Evolutionary conservation across 2,329 filamentous ascomycete genomes (phyloP).

Genomic region (Ophiostoma quercus): DNA sequence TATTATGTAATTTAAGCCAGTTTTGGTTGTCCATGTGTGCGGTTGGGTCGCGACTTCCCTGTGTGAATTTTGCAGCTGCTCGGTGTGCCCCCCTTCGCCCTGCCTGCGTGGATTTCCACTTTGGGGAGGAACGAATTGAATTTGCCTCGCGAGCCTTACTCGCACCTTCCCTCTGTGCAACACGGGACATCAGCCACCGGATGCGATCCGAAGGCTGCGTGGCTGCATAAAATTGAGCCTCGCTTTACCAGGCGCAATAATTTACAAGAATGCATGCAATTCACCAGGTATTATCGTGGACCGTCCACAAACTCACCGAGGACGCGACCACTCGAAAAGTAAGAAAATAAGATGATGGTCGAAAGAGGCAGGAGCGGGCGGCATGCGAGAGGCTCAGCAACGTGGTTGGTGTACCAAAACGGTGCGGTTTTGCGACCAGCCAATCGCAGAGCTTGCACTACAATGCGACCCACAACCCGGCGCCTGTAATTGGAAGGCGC

Average conservation of each 20-base stretch:
- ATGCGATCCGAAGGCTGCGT: neutral
- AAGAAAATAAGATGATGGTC: neutral
- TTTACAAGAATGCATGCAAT: neutral
- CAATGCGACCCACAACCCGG: neutral
- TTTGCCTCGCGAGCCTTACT: neutral
- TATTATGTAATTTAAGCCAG: neutral
- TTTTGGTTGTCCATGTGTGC: too few species aligned
- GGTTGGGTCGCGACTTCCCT: neutral
- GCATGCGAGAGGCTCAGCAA: neutral
- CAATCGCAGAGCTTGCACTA: neutral
- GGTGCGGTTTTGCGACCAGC: neutral
- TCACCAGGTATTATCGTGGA: neutral
- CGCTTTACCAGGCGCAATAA: neutral
- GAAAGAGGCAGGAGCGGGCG: neutral
- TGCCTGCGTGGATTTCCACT: neutral
- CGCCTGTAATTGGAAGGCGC: neutral
- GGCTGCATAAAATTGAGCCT: neutral
- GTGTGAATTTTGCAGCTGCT: neutral
- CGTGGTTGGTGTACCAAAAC: neutral
- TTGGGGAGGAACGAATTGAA: slow-evolving; percentile 9
- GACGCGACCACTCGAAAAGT: neutral
- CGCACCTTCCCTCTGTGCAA: neutral
- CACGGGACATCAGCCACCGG: neutral
- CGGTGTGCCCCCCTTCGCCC: neutral
- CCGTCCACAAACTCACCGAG: neutral